Base-by-base conservation (phyloP, 1,284 basidiomycete species). In the Leccinum subatratum region DNA sequence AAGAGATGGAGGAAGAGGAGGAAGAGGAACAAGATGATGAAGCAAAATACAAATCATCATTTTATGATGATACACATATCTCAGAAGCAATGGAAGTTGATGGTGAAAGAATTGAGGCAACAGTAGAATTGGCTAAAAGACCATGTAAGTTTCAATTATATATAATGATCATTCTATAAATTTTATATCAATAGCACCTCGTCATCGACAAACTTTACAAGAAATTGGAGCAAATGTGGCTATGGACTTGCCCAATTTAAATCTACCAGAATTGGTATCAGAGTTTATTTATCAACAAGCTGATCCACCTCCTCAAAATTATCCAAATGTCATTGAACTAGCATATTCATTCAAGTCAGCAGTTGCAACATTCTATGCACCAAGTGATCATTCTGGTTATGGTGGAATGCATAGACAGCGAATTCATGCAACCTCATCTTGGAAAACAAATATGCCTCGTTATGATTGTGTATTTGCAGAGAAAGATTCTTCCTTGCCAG, bases 311-410 rank as follows among this genome's bases (percentile, higher is more conserved):
- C 56, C 12, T 58, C 56, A 58, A 58, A 32, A 25, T 16, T 58
- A 58, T 30, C 56, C 57, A 34, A 25, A 58, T 30, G 18, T 58
- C 18, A 58, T 14, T 16, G 57, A 58, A n/a, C 57, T 58, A 34
- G 57, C 57, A 32, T 34, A 58, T 32, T 58, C 57, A 30, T 58
- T 58, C 30, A 16, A 16, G 30, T 58, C 30, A 30, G 57, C 57
- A 58, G 28, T 58, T 58, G 57, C 57, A 32, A 58, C 28, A 58
- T 58, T 58, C 18, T n/a, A 58, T 58, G 28, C 30, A 30, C n/a
- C 57, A 58, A 58, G 57, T 58, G 57, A 58, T 58, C 9, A 30
- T 30, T 58, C 57, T 58, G 28, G 28, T 18, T 56, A 56, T 56
- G 14, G 22, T 28, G 54, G 22, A 22, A 25, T 56, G 25, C 54